Conservation (phyloP, 345 rosid species). For the Lepidium didymum region DNA sequence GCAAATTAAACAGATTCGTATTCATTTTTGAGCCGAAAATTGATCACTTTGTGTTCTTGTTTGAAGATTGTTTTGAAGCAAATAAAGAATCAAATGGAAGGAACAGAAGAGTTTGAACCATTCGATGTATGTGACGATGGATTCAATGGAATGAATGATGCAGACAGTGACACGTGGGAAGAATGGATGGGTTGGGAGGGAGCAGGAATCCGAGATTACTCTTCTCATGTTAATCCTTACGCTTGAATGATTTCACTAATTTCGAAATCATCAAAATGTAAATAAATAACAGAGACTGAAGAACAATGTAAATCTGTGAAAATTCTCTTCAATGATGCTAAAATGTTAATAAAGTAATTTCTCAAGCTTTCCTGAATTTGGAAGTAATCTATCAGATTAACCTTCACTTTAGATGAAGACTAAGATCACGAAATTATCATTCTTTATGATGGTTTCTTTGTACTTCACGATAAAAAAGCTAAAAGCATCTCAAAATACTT, state of each 20-base stretch:
- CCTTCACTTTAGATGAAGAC: not conserved
- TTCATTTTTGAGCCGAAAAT: not conserved
- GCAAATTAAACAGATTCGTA: not conserved
- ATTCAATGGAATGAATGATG: conserved; percentile 53
- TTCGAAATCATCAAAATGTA: not conserved
- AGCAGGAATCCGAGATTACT: conserved; percentile 72
- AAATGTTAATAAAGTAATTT: conserved; percentile 2
- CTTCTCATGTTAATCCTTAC: conserved; percentile 82
- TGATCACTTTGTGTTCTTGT: not conserved
- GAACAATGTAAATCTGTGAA: conserved; percentile 1
- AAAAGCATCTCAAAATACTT: not conserved
- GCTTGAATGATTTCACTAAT: conserved; percentile 23
- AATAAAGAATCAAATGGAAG: conserved; percentile 42
- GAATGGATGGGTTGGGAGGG: conserved; percentile 99
- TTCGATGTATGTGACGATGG: conserved; percentile 40
- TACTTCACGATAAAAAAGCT: not conserved
- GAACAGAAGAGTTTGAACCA: conserved; percentile 21
- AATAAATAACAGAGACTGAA: conserved; percentile 2
- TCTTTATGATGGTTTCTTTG: not conserved
- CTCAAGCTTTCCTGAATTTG: conserved; percentile 3
- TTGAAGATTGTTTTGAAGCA: conserved; percentile 53
- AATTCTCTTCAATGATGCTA: not conserved
- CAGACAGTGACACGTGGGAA: conserved; percentile 80
- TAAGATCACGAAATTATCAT: not conserved
- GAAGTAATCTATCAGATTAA: not conserved